Evolutionary conservation across 345 rosid genomes (phyloP).

Genomic region (Citrus cavaleriei): DNA sequence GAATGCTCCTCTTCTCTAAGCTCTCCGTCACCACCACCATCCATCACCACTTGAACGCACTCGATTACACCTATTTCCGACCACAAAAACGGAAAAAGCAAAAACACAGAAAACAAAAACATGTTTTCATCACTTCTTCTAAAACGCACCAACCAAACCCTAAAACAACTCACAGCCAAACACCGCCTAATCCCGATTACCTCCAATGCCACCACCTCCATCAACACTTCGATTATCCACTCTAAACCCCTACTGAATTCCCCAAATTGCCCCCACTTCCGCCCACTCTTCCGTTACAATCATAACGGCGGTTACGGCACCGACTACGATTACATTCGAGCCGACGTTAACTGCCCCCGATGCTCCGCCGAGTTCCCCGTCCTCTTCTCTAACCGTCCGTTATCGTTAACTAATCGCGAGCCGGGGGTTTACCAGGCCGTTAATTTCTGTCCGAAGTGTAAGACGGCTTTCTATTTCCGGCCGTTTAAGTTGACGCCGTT

Average conservation of each 20-base stretch:
- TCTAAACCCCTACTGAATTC: slow-evolving; percentile 8
- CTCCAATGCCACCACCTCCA: not conserved
- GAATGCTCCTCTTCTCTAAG: not conserved
- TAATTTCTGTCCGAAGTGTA: slow-evolving; percentile 68
- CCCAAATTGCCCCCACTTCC: slow-evolving; percentile 5
- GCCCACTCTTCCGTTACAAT: slow-evolving; percentile 27
- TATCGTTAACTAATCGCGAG: slow-evolving; percentile 60
- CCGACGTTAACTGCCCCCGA: slow-evolving; percentile 73
- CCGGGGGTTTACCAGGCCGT: slow-evolving; percentile 75
- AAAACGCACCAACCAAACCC: slow-evolving; percentile 24
- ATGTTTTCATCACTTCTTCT: slow-evolving; percentile 31
- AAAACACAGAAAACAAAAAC: no score
- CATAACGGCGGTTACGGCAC: slow-evolving; percentile 24
- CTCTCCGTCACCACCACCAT: not conserved
- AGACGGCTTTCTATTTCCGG: slow-evolving; percentile 78
- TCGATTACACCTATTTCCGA: not conserved
- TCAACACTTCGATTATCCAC: slow-evolving; percentile 1
- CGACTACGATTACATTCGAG: slow-evolving; percentile 60
- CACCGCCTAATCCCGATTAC: slow-evolving; percentile 1
- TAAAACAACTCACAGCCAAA: slow-evolving; percentile 11
- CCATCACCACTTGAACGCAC: not conserved
- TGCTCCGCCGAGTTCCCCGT: slow-evolving; percentile 69
- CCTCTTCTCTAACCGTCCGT: slow-evolving; percentile 78
- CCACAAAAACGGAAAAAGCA: not conserved
- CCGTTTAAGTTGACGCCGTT: slow-evolving; percentile 76